Evolutionary conservation across 768 basidiomycete species (phyloP), one percentile per base, ranked within the genome.

Genomic region (Tubosaeta sp.): DNA sequence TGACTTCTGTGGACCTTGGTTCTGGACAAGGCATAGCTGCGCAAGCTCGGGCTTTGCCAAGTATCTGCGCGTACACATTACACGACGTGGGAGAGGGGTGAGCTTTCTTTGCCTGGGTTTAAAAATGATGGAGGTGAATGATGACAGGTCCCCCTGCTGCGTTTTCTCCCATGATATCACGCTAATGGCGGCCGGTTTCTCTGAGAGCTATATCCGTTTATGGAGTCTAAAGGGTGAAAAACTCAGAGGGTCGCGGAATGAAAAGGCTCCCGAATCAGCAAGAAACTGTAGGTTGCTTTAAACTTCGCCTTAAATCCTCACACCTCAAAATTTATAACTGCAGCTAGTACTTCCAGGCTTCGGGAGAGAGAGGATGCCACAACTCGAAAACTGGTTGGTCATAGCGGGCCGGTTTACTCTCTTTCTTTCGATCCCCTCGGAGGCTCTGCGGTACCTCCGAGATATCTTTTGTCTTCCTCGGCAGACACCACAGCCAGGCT

Each of bases 21-120:
- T 80, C 81, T 21, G 68, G 80, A 29, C 87, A 86, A 66, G 82
- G 77, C 9, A 70, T 72, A 46, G 67, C 79, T 29, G 59, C 60
- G 3, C 73, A 81, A 49, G 76, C 84, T 2, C 77, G 83, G 13
- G 87, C 86, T 38, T 70, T 95, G 49, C 95, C 95, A 3, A 97
- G 94, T 59, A 84, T 98, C 48, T 96, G 95, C 59, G 84, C 91
- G 6, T 98, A 96, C 63, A 98, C 96, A 4, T 64, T 99, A 36
- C 94, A 96, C 65, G 94, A 98, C 61, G 83, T 89, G 2, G 84
- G 86, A n/a, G 95, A 98, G 72, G 90, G 92, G 95, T 96, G 64
- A 61, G 86, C 56, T 29, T 36, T 45, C 30, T 18, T 19, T 18
- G 40, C 35, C 31, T 30, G 14, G 32, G 44, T 54, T 42, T 46